Base-by-base conservation (phyloP, 2,329 filamentous ascomycete genomes). In the Penicillium hordei region DNA sequence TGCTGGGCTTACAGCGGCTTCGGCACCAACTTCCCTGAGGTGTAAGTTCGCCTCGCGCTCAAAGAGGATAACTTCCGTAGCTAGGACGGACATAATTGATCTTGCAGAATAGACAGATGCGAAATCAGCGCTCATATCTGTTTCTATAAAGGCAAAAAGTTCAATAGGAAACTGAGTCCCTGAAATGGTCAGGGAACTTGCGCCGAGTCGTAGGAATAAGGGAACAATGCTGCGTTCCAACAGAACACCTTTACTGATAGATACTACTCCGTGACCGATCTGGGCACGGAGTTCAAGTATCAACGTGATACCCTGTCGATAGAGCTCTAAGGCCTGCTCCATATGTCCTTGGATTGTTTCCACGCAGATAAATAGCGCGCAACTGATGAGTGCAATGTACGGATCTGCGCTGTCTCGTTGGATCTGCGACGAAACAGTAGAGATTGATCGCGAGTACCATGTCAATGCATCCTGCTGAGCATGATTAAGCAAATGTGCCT, bases 371-470 rank as follows among this genome's bases (percentile, higher is more conserved):
- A 70, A 73, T 5, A 74, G 53, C 0, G 71, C 60, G 39, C 70
- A 74, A 21, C 58, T 73, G 12, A 74, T 64, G 25, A 73, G 57
- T 12, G 67, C 67, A 38, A 72, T 57, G 19, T 70, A 68, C 8
- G 61, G 60, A 34, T 71, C 65, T 25, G 64, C 52, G 1, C 23
- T 53, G 1, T 66, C 65, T 13, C 60, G 57, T 34, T 64, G 61
- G 21, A 73, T 70, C 19, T 66, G 60, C 17, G 54, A 60, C 9
- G 63, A 67, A 33, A 73, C 49, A 4, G 57, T 52, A 29, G 64
- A 65, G 25, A 74, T 63, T 0, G 70, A 69, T n/a, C 71, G 70
- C 4, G 67, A 67, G 48, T 73, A 74, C 71, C 71, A 72, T n/a
- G 19, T 38, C 55, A 72, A 48, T 2, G 70, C 71, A 7, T 70